phyloP scores from a whole-genome alignment of 495 filamentous ascomycete genomes.

The Neurospora sp. region DNA sequence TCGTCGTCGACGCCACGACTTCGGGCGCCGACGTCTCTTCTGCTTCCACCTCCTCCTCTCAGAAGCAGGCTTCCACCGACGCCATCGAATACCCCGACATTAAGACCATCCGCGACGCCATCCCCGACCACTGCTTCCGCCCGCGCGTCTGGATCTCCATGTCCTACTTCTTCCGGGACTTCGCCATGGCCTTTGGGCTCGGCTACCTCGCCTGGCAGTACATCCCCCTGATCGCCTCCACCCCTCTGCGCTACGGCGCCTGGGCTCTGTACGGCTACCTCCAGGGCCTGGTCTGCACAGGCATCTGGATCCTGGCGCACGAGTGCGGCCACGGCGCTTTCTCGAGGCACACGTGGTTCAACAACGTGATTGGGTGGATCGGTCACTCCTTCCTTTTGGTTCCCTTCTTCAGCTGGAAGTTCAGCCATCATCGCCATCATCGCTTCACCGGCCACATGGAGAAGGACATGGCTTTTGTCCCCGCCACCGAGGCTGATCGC shows the following conservation, averaged over 20 bases:
- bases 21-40: background rate
- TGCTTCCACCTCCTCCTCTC: background rate
- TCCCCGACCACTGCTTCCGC: conserved; percentile 72
- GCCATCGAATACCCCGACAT: conserved; percentile 60
- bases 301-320: conserved; percentile 77
- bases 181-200: conserved; percentile 46
- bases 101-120: conserved; percentile 69
- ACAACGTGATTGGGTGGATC: conserved; percentile 76
- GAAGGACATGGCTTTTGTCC: conserved; percentile 96
- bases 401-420: conserved; percentile 90
- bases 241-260: conserved; percentile 40
- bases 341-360: conserved; percentile 65
- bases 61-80: background rate
- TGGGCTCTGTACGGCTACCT: conserved; percentile 63
- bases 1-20: background rate
- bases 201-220: conserved; percentile 59
- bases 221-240: conserved; percentile 46
- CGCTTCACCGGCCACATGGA: conserved; percentile 92
- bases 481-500: conserved; percentile 66
- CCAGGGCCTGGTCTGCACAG: conserved; percentile 72
- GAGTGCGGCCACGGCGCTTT: conserved; percentile 86
- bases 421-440: conserved; percentile 88
- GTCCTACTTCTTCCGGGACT: conserved; percentile 60
- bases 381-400: conserved; percentile 73
- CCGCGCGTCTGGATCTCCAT: conserved; percentile 53